Evolutionary conservation across 2,329 filamentous ascomycete genomes (phyloP), one percentile per base, ranked within the genome.

Genomic region (Corniculantispora saksenae): DNA sequence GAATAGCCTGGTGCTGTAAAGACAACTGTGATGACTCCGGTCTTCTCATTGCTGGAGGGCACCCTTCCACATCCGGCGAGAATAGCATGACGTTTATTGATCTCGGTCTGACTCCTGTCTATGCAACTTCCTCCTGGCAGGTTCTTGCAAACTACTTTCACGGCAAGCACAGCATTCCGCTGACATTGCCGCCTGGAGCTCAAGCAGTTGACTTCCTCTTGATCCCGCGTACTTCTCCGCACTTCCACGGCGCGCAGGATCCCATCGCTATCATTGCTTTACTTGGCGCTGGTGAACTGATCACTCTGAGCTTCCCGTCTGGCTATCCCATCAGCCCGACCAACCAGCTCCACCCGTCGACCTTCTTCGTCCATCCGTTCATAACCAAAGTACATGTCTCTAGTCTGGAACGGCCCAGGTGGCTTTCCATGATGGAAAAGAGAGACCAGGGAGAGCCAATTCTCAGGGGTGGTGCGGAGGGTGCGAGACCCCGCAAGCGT

Each of bases 1-100:
- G 89, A 67, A 88, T 98, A 64, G 86, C 89, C 1, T 99, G 95
- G 95, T 99, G 95, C 78, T 94, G 92, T 65, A 97, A 97, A 75
- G 85, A 89, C 66, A 97, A 98, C 72, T 91, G 93, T 0, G 95
- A 99, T 72, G 94, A 99, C 72, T 98, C 93, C 21, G 94, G 89
- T 1, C 82, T 99, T 27, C 79, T 99, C 47, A 85, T 99, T 63
- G 91, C 93, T 2, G 95, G 95, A 35, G 95, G 95, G 5, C 86
- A 90, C 67, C 82, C 86, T 1, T 84, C 86, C 0, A 89, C 89
- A 21, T 84, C 88, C 47, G 82, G 86, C 5, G 85, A 88, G 6
- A 93, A 91, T 76, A 92, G 92, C 6, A 78, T 99, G 67, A 97
- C 91, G 0, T 94, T 98, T 69, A 83, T 98, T 65, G 95, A 99